These are phyloP conservation scores for Hydrangea macrophylla DNA, from an alignment of 148 eudicot genomes.

Conservation along the genomic window DNA sequence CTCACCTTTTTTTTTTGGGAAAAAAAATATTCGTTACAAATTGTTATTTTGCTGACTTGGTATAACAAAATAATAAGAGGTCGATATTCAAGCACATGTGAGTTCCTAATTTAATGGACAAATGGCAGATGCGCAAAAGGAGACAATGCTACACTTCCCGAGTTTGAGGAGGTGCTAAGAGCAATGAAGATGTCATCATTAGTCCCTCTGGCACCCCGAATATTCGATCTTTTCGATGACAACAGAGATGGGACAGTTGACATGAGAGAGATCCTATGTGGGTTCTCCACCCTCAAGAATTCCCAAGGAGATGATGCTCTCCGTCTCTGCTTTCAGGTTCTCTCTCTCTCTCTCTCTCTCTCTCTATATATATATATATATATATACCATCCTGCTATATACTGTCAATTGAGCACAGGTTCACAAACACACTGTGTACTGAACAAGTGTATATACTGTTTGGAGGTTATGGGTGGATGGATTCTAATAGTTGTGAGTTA, in stretches of 20 bases:
- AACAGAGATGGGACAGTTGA: conserved; percentile 51
- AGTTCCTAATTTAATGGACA: no score
- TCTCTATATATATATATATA: no score
- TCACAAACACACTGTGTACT: background rate
- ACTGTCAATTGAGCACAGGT: background rate
- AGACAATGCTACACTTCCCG: conserved; percentile 39
- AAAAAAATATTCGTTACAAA: no score
- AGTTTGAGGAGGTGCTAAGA: conserved; percentile 46
- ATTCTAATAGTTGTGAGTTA: background rate
- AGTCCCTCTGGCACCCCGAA: conserved; percentile 43
- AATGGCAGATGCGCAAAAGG: conserved; percentile 54
- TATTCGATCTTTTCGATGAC: conserved; percentile 48
- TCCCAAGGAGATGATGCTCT: conserved; percentile 53
- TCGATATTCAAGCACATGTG: no score
- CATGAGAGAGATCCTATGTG: conserved; percentile 55
- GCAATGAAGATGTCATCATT: conserved; percentile 48
- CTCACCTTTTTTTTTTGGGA: no score
- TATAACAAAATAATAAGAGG: no score
- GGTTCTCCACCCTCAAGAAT: conserved; percentile 45
- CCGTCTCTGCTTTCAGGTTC: conserved; percentile 55
- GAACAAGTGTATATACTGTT: background rate
- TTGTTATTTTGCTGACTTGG: background rate
- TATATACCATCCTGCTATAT: no score
- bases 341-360: no score
- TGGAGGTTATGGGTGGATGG: background rate